phyloP scores from a whole-genome alignment of 331 rosid species.

The Saraca asoca region DNA sequence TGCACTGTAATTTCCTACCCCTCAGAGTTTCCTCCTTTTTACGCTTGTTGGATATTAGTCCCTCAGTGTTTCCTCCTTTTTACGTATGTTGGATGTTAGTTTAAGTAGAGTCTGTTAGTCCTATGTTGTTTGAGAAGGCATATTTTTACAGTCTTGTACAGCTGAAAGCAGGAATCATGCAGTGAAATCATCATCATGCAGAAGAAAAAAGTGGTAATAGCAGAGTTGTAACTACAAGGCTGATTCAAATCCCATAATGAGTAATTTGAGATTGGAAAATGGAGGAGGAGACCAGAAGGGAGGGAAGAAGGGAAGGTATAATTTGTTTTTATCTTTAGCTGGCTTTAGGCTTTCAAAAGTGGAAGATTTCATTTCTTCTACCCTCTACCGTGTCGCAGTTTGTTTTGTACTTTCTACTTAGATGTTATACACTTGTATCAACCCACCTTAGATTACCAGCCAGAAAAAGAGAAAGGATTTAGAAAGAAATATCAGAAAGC shows the following conservation, averaged over 20 bases:
- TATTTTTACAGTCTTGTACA: slow-evolving; percentile 45
- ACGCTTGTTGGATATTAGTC: slow-evolving; percentile 29
- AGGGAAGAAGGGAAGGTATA: slow-evolving; percentile 15
- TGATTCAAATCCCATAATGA: slow-evolving; percentile 40
- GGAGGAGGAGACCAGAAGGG: slow-evolving; percentile 17
- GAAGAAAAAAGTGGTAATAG: slow-evolving; percentile 32
- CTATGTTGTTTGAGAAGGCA: slow-evolving; percentile 43
- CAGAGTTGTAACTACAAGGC: slow-evolving; percentile 42
- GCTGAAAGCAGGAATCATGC: slow-evolving; percentile 25
- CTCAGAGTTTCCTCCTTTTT: not conserved
- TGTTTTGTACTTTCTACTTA: slow-evolving; percentile 40
- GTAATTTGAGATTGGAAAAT: slow-evolving; percentile 36
- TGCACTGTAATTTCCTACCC: slow-evolving; percentile 44
- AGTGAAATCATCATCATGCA: slow-evolving; percentile 28
- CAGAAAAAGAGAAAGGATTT: slow-evolving; percentile 46
- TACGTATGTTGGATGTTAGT: not conserved
- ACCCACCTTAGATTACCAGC: slow-evolving; percentile 31
- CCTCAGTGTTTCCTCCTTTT: not conserved
- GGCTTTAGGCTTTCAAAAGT: slow-evolving; percentile 28
- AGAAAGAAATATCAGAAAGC: slow-evolving; percentile 44
- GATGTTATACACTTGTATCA: slow-evolving; percentile 47
- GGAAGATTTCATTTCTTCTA: slow-evolving; percentile 34
- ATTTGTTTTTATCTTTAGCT: slow-evolving; percentile 23
- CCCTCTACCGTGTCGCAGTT: slow-evolving; percentile 36
- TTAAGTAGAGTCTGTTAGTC: slow-evolving; percentile 42